These are phyloP conservation scores for Somion occarium DNA, from an alignment of 1,284 basidiomycete genomes.

Conservation along the genomic window DNA sequence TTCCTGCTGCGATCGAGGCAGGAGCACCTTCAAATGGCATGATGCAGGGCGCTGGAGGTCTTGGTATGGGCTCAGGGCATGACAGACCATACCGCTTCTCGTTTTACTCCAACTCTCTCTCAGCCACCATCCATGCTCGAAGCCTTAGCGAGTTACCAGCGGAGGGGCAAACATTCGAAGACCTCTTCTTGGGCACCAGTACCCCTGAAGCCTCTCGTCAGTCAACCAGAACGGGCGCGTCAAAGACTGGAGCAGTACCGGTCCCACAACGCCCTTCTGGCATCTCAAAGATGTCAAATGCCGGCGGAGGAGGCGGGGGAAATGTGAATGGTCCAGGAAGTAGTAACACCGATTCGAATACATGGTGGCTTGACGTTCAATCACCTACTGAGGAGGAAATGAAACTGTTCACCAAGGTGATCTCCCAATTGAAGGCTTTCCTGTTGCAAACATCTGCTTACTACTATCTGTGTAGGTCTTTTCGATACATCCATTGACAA, in stretches of 20 bases:
- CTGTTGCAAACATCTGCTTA: background rate
- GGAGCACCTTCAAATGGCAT: constrained; percentile 7
- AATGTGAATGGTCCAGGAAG: constrained; percentile 1
- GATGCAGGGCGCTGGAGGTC: constrained; percentile 7
- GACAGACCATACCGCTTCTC: constrained; percentile 96
- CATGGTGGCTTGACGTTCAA: constrained; percentile 98
- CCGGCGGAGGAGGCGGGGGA: constrained; percentile 7
- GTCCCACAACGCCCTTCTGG: constrained; percentile 9
- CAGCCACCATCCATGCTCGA: constrained; percentile 92
- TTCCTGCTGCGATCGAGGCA: constrained; percentile 11
- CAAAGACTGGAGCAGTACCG: constrained; percentile 7
- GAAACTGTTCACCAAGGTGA: constrained; percentile 90
- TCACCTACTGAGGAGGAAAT: constrained; percentile 98
- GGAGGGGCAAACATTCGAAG: constrained; percentile 90
- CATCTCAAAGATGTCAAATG: constrained; percentile 17
- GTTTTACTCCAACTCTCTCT: constrained; percentile 94
- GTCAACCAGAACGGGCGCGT: constrained; percentile 9
- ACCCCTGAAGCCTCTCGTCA: constrained; percentile 12
- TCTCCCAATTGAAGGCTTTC: constrained; percentile 1
- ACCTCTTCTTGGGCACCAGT: constrained; percentile 71
- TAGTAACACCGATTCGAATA: constrained; percentile 30
- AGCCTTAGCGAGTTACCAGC: constrained; percentile 92
- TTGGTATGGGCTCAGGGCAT: constrained; percentile 43
- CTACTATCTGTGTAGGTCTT: constrained; percentile 63
- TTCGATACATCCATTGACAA: constrained; percentile 95